Conservation (phyloP, 208 protist species). For the Crithidia fasciculata region DNA sequence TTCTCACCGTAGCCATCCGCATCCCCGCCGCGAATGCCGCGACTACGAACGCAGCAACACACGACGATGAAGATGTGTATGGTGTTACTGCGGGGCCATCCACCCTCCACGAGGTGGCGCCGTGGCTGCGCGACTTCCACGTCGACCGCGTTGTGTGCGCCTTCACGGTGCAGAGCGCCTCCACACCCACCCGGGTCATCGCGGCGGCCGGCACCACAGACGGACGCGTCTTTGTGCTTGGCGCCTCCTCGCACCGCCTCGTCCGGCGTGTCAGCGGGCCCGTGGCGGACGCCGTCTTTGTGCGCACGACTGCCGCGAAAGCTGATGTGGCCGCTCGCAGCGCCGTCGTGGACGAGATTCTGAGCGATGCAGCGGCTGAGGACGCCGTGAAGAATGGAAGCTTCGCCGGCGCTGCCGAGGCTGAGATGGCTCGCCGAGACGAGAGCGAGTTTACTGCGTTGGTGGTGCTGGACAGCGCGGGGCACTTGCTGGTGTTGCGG, state of each 20-base stretch:
- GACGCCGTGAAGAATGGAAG: constrained; percentile 20
- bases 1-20: neutral
- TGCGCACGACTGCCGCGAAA: constrained; percentile 30
- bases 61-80: neutral
- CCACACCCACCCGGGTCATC: constrained; percentile 27
- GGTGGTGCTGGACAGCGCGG: constrained; percentile 72
- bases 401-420: constrained; percentile 11
- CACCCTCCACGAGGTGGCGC: constrained; percentile 25
- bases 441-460: constrained; percentile 36
- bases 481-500: constrained; percentile 62
- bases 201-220: constrained; percentile 68
- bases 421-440: constrained; percentile 12
- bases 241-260: constrained; percentile 22
- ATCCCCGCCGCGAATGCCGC: no score
- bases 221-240: constrained; percentile 61
- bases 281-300: constrained; percentile 74
- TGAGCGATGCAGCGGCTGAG: constrained; percentile 28
- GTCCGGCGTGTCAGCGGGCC: constrained; percentile 66
- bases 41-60: neutral
- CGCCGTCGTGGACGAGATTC: constrained; percentile 37
- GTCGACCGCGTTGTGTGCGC: constrained; percentile 52
- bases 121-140: constrained; percentile 44
- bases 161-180: constrained; percentile 51
- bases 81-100: constrained; percentile 10
- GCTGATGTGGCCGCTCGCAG: constrained; percentile 21